Percentiles rank a stretch among this genome's conserved stretches.
phyloP scores from a whole-genome alignment of 129 eudicot genomes.

The Erigeron canadensis region DNA sequence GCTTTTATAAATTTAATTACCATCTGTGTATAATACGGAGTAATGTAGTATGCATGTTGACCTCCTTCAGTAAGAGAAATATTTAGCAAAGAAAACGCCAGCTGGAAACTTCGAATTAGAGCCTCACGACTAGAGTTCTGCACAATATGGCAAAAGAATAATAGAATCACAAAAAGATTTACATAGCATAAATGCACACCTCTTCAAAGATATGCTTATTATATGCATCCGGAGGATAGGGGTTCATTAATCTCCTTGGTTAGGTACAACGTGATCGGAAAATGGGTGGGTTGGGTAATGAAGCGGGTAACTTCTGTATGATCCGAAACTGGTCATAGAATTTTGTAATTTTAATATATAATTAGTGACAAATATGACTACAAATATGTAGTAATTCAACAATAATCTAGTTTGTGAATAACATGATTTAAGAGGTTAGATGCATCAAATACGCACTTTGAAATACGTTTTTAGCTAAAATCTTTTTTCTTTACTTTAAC shows the following conservation, averaged over 20 bases:
- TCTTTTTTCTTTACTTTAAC: too few relatives aligned
- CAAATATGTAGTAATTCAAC: too few relatives aligned
- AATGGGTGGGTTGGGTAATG: not conserved
- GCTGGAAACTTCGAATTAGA: constrained; percentile 66
- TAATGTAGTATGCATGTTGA: constrained; percentile 19
- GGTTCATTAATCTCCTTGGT: not conserved
- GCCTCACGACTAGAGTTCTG: constrained; percentile 68
- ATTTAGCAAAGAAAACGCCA: constrained; percentile 56
- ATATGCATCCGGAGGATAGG: not conserved
- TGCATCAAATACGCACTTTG: too few relatives aligned
- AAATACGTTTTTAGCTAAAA: too few relatives aligned
- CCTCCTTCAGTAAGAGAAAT: constrained; percentile 59
- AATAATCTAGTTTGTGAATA: too few relatives aligned
- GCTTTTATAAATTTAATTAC: not conserved
- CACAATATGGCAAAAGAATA: not conserved
- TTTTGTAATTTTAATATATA: too few relatives aligned
- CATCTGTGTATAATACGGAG: not conserved
- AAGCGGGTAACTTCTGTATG: too few relatives aligned
- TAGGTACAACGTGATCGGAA: not conserved
- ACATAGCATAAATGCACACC: not conserved
- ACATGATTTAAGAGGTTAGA: too few relatives aligned
- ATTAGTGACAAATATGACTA: too few relatives aligned
- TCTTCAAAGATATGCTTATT: constrained; percentile 1
- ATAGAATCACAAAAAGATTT: constrained; percentile 3
- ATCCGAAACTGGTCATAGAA: too few relatives aligned